Percentiles rank a stretch among this genome's conserved stretches.
These are phyloP conservation scores for Penicillium griseofulvum DNA, from an alignment of 2,329 filamentous ascomycete species.

Conservation along the genomic window DNA sequence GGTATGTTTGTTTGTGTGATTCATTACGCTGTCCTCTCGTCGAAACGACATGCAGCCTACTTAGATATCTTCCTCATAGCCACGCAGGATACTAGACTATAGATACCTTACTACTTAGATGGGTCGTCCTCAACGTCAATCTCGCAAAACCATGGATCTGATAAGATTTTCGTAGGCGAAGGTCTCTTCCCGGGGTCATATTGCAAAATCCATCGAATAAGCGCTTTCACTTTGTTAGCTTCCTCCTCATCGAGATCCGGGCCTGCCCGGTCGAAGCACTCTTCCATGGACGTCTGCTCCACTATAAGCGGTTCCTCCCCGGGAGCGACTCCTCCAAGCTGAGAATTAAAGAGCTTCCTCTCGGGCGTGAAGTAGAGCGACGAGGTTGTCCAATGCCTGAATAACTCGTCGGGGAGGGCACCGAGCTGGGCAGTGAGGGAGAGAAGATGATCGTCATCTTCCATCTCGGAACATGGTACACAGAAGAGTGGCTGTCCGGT, in stretches of 20 bases:
- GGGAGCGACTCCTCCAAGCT: slow-evolving; percentile 18
- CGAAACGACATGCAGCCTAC: too few species aligned
- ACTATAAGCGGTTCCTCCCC: slow-evolving; percentile 25
- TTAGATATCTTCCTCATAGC: too few species aligned
- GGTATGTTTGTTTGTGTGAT: too few species aligned
- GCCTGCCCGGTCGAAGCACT: slow-evolving; percentile 22
- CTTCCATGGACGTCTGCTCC: slow-evolving; percentile 23
- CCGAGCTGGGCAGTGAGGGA: slow-evolving; percentile 26
- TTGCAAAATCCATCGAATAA: slow-evolving; percentile 30
- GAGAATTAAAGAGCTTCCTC: slow-evolving; percentile 20
- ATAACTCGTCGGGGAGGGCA: slow-evolving; percentile 27
- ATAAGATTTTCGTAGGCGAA: slow-evolving; percentile 26
- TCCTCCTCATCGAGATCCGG: slow-evolving; percentile 27
- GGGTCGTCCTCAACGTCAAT: slow-evolving; percentile 11
- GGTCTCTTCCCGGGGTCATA: slow-evolving; percentile 31
- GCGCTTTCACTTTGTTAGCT: slow-evolving; percentile 22
- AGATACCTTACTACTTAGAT: slow-evolving; percentile 1
- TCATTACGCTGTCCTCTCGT: too few species aligned
- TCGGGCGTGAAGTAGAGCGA: slow-evolving; percentile 27
- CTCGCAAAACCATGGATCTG: slow-evolving; percentile 31
- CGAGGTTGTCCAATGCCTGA: slow-evolving; percentile 23
- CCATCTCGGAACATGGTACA: slow-evolving; percentile 21
- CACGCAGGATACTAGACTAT: background rate
- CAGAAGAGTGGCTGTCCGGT: slow-evolving; percentile 26
- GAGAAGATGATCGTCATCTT: slow-evolving; percentile 32